Conservation (phyloP, 2,329 filamentous ascomycete species). For the Geosmithia morbida region DNA sequence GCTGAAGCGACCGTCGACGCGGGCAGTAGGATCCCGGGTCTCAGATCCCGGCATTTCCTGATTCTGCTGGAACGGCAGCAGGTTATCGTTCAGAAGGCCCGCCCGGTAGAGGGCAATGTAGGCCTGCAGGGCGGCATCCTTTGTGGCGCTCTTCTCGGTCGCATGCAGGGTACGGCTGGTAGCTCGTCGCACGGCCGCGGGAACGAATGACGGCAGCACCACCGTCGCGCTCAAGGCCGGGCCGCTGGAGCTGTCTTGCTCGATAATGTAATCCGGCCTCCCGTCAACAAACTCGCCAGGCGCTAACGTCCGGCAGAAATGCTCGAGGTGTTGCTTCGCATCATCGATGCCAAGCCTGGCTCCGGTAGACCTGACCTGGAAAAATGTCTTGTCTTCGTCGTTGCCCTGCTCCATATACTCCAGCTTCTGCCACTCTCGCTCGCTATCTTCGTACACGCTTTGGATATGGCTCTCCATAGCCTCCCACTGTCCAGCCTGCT, state of each 20-base stretch:
- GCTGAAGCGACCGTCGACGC: constrained; percentile 22
- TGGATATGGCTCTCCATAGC: constrained; percentile 62
- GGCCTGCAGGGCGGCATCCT: constrained; percentile 73
- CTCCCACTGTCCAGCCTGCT: constrained; percentile 38
- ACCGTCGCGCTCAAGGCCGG: constrained; percentile 41
- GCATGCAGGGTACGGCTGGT: constrained; percentile 35
- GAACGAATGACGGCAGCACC: constrained; percentile 54
- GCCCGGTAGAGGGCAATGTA: constrained; percentile 56
- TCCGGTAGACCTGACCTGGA: constrained; percentile 27
- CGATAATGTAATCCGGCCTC: constrained; percentile 52
- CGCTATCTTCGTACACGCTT: constrained; percentile 49
- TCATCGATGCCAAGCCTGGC: constrained; percentile 60
- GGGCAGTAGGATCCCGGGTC: constrained; percentile 16
- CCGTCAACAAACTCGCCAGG: constrained; percentile 45
- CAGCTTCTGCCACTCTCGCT: constrained; percentile 31
- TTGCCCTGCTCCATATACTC: constrained; percentile 30
- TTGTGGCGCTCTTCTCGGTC: constrained; percentile 57
- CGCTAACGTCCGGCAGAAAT: constrained; percentile 59
- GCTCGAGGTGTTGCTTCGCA: constrained; percentile 61
- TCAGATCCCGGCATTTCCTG: constrained; percentile 21
- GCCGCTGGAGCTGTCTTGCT: constrained; percentile 10
- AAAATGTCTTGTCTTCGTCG: constrained; percentile 8
- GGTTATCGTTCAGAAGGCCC: constrained; percentile 61
- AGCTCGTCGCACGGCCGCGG: constrained; percentile 20
- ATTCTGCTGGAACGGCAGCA: constrained; percentile 47